A percentile compares a stretch with the other conserved stretches of the same genome.
Evolutionary conservation across 2,329 filamentous ascomycete species (phyloP).

Genomic region (Alternaria ethzedia): DNA sequence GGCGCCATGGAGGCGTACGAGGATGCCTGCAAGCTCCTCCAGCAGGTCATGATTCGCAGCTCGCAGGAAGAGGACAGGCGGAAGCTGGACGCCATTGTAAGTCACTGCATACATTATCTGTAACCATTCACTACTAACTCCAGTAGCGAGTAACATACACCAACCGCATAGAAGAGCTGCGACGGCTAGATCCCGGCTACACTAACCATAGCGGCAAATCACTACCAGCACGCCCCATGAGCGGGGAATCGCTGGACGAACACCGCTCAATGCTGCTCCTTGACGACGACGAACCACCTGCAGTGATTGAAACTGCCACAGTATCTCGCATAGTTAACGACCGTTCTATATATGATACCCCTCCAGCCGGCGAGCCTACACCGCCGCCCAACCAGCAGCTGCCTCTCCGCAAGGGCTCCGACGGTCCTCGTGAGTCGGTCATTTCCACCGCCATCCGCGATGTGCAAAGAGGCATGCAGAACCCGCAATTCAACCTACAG

Average conservation of each 20-base stretch:
- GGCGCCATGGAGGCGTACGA: constrained; percentile 88
- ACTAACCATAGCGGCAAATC: constrained; percentile 69
- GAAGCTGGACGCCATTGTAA: constrained; percentile 92
- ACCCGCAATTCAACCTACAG: constrained; percentile 41
- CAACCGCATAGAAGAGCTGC: constrained; percentile 84
- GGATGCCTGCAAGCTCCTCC: constrained; percentile 86
- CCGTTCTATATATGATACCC: constrained; percentile 32
- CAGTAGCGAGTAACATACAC: constrained; percentile 84
- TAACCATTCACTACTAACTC: constrained; percentile 13
- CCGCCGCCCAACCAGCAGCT: constrained; percentile 32
- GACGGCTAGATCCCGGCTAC: constrained; percentile 68
- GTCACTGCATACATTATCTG: constrained; percentile 46
- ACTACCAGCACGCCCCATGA: constrained; percentile 73
- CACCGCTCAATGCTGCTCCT: constrained; percentile 46
- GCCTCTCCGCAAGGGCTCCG: constrained; percentile 41
- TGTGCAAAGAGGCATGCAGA: constrained; percentile 45
- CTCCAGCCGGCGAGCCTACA: constrained; percentile 24
- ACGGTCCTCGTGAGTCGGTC: constrained; percentile 45
- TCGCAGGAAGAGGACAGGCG: constrained; percentile 84
- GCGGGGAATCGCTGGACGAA: constrained; percentile 60
- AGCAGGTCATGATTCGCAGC: constrained; percentile 85
- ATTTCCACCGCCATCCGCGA: constrained; percentile 52
- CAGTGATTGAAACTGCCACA: constrained; percentile 61
- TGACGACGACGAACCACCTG: constrained; percentile 45
- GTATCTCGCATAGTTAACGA: constrained; percentile 60